Evolutionary conservation across 1,284 basidiomycete species (phyloP).

Genomic region (Naganishia albida): DNA sequence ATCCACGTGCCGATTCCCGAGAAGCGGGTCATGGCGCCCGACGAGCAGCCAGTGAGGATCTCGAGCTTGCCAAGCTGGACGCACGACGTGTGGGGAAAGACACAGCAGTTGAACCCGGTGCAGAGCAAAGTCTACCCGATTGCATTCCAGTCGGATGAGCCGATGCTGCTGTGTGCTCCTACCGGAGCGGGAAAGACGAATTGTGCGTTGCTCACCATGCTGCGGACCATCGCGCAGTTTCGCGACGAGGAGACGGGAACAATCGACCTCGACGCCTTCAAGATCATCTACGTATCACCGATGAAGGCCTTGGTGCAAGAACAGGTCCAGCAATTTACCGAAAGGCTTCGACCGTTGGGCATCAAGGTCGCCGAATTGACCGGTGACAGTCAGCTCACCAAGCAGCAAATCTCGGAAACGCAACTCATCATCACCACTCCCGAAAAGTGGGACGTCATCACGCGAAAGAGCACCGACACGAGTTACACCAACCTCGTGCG

Average conservation of each 20-base stretch:
- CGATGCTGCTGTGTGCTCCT: conserved; percentile 92
- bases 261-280: conserved; percentile 91
- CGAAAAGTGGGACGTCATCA: conserved; percentile 99
- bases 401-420: conserved; percentile 94
- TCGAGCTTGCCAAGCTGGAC: conserved; percentile 82
- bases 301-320: conserved; percentile 99
- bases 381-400: conserved; percentile 97
- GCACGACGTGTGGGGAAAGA: conserved; percentile 70
- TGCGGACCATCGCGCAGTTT: conserved; percentile 83
- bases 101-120: conserved; percentile 73
- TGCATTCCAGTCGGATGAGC: conserved; percentile 93
- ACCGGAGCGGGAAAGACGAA: conserved; percentile 99
- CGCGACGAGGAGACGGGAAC: conserved; percentile 76
- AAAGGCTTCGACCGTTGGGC: conserved; percentile 78
- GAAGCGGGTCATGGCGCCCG: conserved; percentile 64
- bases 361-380: conserved; percentile 94
- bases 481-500: conserved; percentile 96
- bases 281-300: conserved; percentile 96
- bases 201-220: conserved; percentile 91
- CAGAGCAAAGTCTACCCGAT: conserved; percentile 90
- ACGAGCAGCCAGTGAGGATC: conserved; percentile 75
- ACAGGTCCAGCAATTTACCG: conserved; percentile 89
- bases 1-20: conserved; percentile 96
- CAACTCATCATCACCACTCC: conserved; percentile 99
- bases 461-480: conserved; percentile 94